Evolutionary conservation across 768 basidiomycete genomes (phyloP), one percentile per base, ranked within the genome.

Genomic region (Chalciporus chontae): DNA sequence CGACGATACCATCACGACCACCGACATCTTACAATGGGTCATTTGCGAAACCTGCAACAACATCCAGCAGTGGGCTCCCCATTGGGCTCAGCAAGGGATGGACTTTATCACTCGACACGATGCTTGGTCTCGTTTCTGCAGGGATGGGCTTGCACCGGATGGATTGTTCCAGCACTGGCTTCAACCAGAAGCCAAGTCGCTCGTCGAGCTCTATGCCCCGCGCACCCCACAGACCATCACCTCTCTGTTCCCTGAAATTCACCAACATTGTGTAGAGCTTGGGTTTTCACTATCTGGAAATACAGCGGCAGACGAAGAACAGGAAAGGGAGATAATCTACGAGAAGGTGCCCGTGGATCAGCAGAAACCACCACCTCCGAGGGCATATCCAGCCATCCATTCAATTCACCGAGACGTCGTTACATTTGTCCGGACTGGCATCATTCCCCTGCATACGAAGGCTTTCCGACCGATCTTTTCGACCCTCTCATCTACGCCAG

Each of bases 51-150:
- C 75, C 2, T 76, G 74, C 53, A 47, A 36, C 1, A 62, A 72
- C 26, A 71, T 75, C 27, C 51, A 67, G 29, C 63, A 61, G n/a
- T 58, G 69, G 46, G 57, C 66, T 52, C 61, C 72, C 13, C 69
- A 68, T 32, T 77, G 73, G 74, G 66, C 57, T 19, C 61, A 70
- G 26, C 73, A 77, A 55, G 75, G 73, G 8, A 17, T 67, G 6
- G 65, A 74, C 37, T 64, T 69, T 40, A 18, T 58, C 29, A 50
- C 48, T 9, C 63, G 72, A 23, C 48, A 56, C 40, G 39, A 51
- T 17, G 45, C 58, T 26, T 55, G 39, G 52, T 47, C 32, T 4
- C 49, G 44, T 14, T 48, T 47, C 34, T 37, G 68, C 29, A 31
- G 29, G 13, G 10, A 31, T 31, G 29, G 10, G 9, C 4, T 31